phyloP scores from a whole-genome alignment of 306 rosid genomes.

The Leucaena leucocephala region DNA sequence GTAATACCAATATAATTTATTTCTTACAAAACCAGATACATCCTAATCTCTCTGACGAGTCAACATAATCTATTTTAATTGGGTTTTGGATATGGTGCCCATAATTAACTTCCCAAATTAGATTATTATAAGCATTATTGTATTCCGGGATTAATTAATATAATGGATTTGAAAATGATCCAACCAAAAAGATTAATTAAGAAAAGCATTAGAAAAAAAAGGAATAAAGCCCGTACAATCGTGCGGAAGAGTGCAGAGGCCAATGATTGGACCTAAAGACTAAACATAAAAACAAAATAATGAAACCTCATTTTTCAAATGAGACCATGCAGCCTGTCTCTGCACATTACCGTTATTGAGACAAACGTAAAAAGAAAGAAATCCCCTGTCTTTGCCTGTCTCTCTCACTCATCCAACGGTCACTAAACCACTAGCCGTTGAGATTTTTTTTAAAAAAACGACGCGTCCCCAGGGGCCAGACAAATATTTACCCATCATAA shows the following conservation, averaged over 20 bases:
- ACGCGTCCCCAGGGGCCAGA: constrained; percentile 19
- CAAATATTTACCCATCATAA: constrained; percentile 40
- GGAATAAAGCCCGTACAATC: not conserved
- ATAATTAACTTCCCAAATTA: not conserved
- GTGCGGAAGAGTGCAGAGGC: constrained; percentile 5
- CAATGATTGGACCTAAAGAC: constrained; percentile 40
- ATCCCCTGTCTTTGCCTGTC: not conserved
- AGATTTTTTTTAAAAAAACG: constrained; percentile 39
- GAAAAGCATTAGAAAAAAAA: not conserved
- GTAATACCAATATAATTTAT: not conserved
- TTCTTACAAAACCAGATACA: not conserved
- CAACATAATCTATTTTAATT: not conserved
- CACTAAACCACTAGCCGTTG: constrained; percentile 87
- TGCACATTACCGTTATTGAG: constrained; percentile 72
- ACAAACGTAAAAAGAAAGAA: constrained; percentile 33
- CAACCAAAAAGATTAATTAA: not conserved
- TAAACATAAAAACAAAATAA: not conserved
- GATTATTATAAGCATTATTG: not conserved
- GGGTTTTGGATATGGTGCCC: not conserved
- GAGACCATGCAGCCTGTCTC: constrained; percentile 13
- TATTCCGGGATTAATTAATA: not conserved
- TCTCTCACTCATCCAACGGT: constrained; percentile 68
- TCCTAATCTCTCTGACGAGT: not conserved
- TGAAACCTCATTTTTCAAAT: constrained; percentile 41
- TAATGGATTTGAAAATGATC: not conserved